Percentiles rank a stretch among this genome's conserved stretches.
Evolutionary conservation across 2,329 filamentous ascomycete species (phyloP).

Genomic region (Amauroascus verrucosus): DNA sequence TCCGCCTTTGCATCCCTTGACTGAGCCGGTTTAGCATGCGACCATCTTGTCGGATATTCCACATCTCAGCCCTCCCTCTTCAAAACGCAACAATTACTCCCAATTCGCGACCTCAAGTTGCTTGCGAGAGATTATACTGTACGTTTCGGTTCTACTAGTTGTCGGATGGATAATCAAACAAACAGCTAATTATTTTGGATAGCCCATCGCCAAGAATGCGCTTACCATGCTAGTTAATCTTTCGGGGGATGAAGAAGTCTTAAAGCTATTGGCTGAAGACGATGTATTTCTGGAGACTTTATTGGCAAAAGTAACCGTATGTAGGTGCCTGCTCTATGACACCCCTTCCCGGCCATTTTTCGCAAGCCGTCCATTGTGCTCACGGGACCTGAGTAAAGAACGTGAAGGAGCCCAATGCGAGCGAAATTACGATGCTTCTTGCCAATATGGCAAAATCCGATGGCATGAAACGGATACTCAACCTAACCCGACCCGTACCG

Average conservation of each 20-base stretch:
- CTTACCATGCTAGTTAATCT: conserved; percentile 69
- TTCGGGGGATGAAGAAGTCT: conserved; percentile 69
- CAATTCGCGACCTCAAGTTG: conserved; percentile 78
- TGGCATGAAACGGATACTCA: conserved; percentile 57
- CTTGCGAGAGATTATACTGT: conserved; percentile 75
- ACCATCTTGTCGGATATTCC: conserved; percentile 76
- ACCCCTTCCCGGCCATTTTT: conserved; percentile 6
- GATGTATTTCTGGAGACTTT: conserved; percentile 69
- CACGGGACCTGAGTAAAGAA: conserved; percentile 21
- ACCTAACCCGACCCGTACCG: conserved; percentile 57
- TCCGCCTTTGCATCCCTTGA: background rate
- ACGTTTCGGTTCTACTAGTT: conserved; percentile 25
- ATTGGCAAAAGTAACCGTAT: conserved; percentile 61
- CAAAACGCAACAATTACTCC: conserved; percentile 66
- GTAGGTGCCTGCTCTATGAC: conserved; percentile 40
- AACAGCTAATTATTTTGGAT: conserved; percentile 3
- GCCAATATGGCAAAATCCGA: conserved; percentile 84
- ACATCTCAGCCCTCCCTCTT: conserved; percentile 70
- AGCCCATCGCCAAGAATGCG: conserved; percentile 89
- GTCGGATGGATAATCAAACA: background rate
- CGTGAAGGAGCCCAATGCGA: conserved; percentile 63
- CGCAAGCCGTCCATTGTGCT: background rate
- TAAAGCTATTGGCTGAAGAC: conserved; percentile 63
- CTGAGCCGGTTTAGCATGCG: conserved; percentile 48
- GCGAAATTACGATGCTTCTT: conserved; percentile 80